Evolutionary conservation across 2,329 filamentous ascomycete species (phyloP).

Genomic region (Uncinocarpus reesii): DNA sequence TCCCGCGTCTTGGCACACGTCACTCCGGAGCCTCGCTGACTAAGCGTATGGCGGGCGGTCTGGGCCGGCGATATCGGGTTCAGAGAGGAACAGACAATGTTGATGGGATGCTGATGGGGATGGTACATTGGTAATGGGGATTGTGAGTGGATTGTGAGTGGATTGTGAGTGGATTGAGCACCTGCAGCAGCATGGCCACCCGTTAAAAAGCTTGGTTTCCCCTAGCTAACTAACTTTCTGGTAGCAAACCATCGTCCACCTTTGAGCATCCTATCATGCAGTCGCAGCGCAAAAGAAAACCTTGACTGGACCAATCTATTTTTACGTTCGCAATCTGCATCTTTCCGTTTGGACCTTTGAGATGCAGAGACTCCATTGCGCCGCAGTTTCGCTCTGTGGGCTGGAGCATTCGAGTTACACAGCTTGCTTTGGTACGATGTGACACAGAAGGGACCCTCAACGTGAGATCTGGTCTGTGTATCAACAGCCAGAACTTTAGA

Average conservation of each 20-base stretch:
- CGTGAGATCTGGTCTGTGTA: too few relatives aligned
- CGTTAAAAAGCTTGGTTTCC: conserved; percentile 4
- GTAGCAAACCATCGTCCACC: conserved; percentile 1
- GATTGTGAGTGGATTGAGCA: not conserved
- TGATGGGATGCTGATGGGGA: too few relatives aligned
- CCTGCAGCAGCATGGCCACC: conserved; percentile 5
- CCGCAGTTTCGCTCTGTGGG: too few relatives aligned
- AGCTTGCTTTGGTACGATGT: too few relatives aligned
- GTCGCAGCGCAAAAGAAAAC: not conserved
- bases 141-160: not conserved
- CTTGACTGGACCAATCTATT: not conserved
- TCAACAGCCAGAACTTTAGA: too few relatives aligned
- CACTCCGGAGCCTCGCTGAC: not conserved
- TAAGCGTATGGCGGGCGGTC: not conserved
- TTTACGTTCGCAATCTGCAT: not conserved
- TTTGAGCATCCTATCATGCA: not conserved
- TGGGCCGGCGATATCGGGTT: not conserved
- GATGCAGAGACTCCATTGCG: too few relatives aligned
- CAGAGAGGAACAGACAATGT: too few relatives aligned
- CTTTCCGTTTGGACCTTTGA: too few relatives aligned
- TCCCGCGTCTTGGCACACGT: conserved; percentile 8
- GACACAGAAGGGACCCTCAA: too few relatives aligned
- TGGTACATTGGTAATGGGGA: too few relatives aligned
- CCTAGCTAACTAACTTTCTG: not conserved
- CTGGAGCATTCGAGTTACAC: too few relatives aligned